Evolutionary conservation across 495 filamentous ascomycete species (phyloP).

Genomic region (Ascodesmis nigricans): DNA sequence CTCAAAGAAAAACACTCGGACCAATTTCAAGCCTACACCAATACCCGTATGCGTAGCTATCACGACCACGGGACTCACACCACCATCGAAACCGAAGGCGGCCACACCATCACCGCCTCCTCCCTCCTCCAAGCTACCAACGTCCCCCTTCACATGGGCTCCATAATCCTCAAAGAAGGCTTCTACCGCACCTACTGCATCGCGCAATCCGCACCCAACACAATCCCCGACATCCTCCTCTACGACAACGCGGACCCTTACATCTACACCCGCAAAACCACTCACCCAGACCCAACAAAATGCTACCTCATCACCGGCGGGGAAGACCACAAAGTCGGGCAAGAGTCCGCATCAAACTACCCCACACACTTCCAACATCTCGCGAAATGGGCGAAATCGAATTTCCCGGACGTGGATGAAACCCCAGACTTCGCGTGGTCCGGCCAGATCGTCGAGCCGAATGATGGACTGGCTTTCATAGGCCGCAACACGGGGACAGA

Average conservation of each 20-base stretch:
- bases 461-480: constrained; percentile 34
- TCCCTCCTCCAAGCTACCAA: constrained; percentile 33
- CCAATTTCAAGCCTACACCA: constrained; percentile 31
- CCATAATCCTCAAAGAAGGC: constrained; percentile 24
- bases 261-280: constrained; percentile 32
- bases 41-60: constrained; percentile 28
- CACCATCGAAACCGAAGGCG: constrained; percentile 26
- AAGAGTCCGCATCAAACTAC: constrained; percentile 25
- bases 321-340: constrained; percentile 38
- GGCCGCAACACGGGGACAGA: constrained; percentile 31
- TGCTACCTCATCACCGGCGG: constrained; percentile 38
- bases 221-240: constrained; percentile 31
- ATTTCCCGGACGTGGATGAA: constrained; percentile 29
- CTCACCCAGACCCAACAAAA: constrained; percentile 28
- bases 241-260: constrained; percentile 34
- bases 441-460: constrained; percentile 36
- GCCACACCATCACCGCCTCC: constrained; percentile 28
- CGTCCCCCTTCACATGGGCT: constrained; percentile 32
- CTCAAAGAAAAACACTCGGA: constrained; percentile 27
- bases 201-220: constrained; percentile 31
- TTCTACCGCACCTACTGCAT: constrained; percentile 36
- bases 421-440: constrained; percentile 32
- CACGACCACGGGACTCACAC: constrained; percentile 28
- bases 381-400: constrained; percentile 30
- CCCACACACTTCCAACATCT: constrained; percentile 26